These are phyloP conservation scores for Pseudonitzschia multistriata DNA, from an alignment of 108 stramenopile genomes.

Conservation along the genomic window DNA sequence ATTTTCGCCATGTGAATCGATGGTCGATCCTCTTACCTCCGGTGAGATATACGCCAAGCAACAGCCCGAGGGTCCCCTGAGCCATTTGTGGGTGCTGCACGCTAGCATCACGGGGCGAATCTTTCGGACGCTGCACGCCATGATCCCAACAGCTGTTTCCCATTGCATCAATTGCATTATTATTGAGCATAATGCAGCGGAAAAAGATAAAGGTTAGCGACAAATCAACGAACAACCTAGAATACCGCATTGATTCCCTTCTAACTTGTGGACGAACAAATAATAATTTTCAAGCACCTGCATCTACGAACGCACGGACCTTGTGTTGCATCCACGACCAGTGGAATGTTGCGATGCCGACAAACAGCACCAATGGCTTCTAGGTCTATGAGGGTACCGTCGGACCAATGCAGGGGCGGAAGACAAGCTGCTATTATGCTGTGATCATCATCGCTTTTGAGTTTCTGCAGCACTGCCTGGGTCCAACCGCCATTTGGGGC, in stretches of 20 bases:
- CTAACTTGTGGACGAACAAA: no score
- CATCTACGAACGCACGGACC: slow-evolving; percentile 27
- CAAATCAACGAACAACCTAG: no score
- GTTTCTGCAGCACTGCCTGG: slow-evolving; percentile 29
- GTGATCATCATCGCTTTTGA: slow-evolving; percentile 8
- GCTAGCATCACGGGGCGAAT: slow-evolving; percentile 32
- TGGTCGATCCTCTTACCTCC: neutral
- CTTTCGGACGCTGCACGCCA: slow-evolving; percentile 28
- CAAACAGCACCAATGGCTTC: slow-evolving; percentile 33
- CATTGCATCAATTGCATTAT: no score
- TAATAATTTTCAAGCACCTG: no score
- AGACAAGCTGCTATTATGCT: slow-evolving; percentile 38
- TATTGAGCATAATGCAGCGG: no score
- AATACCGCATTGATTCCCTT: no score
- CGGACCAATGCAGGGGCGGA: slow-evolving; percentile 56
- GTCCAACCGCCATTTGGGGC: slow-evolving; percentile 28
- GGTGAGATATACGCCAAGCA: slow-evolving; percentile 21
- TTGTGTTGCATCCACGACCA: slow-evolving; percentile 61
- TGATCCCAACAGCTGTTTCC: slow-evolving; percentile 33
- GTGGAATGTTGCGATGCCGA: slow-evolving; percentile 16
- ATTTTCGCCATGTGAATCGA: neutral
- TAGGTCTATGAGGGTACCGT: slow-evolving; percentile 47
- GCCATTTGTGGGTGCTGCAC: slow-evolving; percentile 53
- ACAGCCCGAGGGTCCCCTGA: slow-evolving; percentile 33
- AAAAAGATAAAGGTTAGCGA: no score